These are phyloP conservation scores for Metschnikowia picachoensis DNA, from an alignment of 805 yeast species.

Conservation along the genomic window DNA sequence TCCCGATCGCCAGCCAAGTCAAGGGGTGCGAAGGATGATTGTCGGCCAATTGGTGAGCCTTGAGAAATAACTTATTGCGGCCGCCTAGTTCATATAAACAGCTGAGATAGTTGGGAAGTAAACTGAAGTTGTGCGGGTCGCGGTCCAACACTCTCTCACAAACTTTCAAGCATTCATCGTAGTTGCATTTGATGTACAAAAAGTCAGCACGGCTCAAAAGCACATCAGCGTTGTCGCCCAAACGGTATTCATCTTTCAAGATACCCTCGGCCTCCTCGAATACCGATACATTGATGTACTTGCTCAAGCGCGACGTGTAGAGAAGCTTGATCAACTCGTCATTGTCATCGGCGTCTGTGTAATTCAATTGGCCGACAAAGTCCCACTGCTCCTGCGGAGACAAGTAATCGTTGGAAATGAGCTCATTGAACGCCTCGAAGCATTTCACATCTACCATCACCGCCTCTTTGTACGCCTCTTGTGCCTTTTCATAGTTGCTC, in stretches of 20 bases:
- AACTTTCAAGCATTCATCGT: constrained; percentile 66
- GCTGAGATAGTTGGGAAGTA: constrained; percentile 75
- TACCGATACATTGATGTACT: constrained; percentile 56
- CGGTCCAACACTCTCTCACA: constrained; percentile 58
- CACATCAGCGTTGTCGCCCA: constrained; percentile 68
- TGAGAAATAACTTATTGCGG: constrained; percentile 70
- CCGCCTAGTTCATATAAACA: constrained; percentile 83
- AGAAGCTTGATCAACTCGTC: constrained; percentile 74
- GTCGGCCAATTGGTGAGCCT: constrained; percentile 84
- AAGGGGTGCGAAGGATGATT: constrained; percentile 74
- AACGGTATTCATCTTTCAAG: constrained; percentile 66
- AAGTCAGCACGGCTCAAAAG: constrained; percentile 65
- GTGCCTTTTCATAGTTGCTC: constrained; percentile 81
- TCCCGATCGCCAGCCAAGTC: constrained; percentile 91
- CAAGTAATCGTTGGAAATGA: constrained; percentile 66
- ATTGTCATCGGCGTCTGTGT: constrained; percentile 72
- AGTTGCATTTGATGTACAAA: constrained; percentile 70
- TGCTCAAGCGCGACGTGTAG: constrained; percentile 73
- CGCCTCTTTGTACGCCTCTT: constrained; percentile 83
- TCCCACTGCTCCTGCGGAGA: constrained; percentile 89
- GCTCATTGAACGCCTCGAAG: constrained; percentile 84
- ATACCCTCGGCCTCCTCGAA: constrained; percentile 64
- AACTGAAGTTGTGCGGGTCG: constrained; percentile 69
- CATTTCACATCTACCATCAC: constrained; percentile 85
- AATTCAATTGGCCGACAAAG: constrained; percentile 57